phyloP scores from a whole-genome alignment of 164 flowering plant genomes.

The Liquidambar formosana region DNA sequence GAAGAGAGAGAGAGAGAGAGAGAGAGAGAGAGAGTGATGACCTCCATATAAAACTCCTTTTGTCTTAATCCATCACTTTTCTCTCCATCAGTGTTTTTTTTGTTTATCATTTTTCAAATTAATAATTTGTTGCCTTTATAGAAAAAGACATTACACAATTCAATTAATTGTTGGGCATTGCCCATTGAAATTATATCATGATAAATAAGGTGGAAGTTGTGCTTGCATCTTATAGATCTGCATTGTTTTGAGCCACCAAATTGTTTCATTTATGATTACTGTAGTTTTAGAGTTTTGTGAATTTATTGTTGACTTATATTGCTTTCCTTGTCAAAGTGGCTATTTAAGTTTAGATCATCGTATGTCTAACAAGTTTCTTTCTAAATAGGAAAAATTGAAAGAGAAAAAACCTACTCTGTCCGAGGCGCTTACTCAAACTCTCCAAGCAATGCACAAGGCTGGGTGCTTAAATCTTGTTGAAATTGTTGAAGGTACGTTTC shows the following conservation, averaged over 20 bases:
- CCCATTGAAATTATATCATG: no score
- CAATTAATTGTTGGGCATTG: no score
- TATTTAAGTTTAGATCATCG: neutral
- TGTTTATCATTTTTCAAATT: neutral
- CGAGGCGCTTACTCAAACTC: constrained; percentile 83
- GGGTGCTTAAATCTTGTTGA: constrained; percentile 88
- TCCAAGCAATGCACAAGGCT: constrained; percentile 84
- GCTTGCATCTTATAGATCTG: no score
- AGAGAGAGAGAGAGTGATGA: no score
- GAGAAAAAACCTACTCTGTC: constrained; percentile 87
- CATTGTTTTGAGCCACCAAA: no score
- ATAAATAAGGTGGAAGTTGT: neutral
- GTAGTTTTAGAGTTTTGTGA: neutral
- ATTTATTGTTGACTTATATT: neutral
- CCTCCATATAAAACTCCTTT: no score
- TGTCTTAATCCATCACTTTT: neutral
- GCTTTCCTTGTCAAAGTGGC: neutral
- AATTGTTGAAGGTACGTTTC: constrained; percentile 75
- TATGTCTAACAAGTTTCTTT: constrained; percentile 2
- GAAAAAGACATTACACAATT: neutral
- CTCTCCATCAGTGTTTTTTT: neutral
- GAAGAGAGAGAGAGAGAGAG: no score
- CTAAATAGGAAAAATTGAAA: constrained; percentile 89
- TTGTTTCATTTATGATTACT: neutral
- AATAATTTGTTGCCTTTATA: neutral